Evolutionary conservation across 257 asterid species (phyloP), one percentile per base, ranked within the genome.

Genomic region (Nicotiana knightiana): DNA sequence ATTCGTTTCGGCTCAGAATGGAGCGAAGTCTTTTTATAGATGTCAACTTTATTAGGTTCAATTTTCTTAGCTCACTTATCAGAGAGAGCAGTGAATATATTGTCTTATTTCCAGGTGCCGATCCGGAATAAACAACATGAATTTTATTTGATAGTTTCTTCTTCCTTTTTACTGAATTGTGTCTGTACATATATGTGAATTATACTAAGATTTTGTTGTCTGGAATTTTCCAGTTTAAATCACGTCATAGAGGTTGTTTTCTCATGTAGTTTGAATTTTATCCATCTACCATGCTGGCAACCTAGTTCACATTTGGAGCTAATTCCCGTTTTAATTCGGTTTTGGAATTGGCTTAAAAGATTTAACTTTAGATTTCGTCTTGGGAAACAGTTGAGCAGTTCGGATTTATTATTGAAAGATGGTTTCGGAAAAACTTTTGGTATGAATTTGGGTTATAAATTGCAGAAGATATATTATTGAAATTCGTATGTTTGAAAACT

Each of bases 171-270:
- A 43, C 33, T 48, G 62, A 13, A 9, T 24, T 73, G 62, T 70
- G n/a, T 70, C 77, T 73, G 79, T 71, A 73, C 79, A 48, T 35
- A 48, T 71, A 21, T 73, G 79, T 73, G 61, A 73, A 73, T 13
- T 24, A 28, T 46, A 10, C 11, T 43, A 2, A 1, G 7, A 46
- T 71, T 59, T 12, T 46, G 51, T 46, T 46, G 39, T 24, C 39
- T n/a, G 10, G 32, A 71, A 71, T 71, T 48, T 73, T 73, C 39
- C 24, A 13, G 58, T 13, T 73, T 24, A 13, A 73, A 24, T 73
- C 39, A 73, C 6, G 9, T 37, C 55, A 70, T 5, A 70, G 57
- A 24, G 67, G 35, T 11, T 26, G 68, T 28, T 61, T 61, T 63
- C 68, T 26, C 68, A 0, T 15, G 71, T 32, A 4, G 18, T 53